A percentile compares a stretch with the other conserved stretches of the same genome.
Conservation (phyloP, 1,284 basidiomycete genomes). For the Rhizoctonia solani region DNA sequence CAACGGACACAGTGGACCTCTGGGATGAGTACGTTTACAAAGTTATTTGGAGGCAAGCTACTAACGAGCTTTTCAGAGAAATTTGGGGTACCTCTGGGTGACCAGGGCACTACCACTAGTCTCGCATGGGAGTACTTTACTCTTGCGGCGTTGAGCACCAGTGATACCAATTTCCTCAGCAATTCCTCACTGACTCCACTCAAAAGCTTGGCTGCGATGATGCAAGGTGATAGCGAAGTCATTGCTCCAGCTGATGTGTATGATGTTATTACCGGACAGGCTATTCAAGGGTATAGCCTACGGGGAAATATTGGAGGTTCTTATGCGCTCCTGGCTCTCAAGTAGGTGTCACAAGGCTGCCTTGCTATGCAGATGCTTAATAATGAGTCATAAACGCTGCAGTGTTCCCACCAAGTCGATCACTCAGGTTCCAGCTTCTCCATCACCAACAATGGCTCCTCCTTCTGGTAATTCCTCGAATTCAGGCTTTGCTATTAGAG, state of each 20-base stretch:
- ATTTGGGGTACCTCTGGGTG: conserved; percentile 8
- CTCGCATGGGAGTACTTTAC: conserved; percentile 23
- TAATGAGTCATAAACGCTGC: too few relatives aligned
- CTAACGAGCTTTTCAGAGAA: not conserved
- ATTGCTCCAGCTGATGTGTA: conserved; percentile 16
- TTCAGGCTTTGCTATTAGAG: not conserved
- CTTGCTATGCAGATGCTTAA: too few relatives aligned
- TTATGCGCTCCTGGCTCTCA: conserved; percentile 8
- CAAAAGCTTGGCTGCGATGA: not conserved
- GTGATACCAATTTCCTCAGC: not conserved
- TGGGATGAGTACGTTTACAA: not conserved
- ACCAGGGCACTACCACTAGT: not conserved
- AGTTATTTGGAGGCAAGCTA: not conserved
- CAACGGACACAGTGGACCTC: conserved; percentile 13
- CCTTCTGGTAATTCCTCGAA: not conserved
- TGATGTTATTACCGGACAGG: conserved; percentile 2
- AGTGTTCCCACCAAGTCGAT: too few relatives aligned
- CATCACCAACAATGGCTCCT: not conserved
- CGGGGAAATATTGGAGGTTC: conserved; percentile 11
- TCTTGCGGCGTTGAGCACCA: conserved; percentile 1
- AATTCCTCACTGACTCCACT: not conserved
- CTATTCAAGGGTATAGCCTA: not conserved
- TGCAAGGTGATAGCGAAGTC: not conserved
- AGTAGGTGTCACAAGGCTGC: not conserved
- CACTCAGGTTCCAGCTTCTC: conserved; percentile 18